Evolutionary conservation across 495 filamentous ascomycete genomes (phyloP).

Genomic region (Penicillium samsonianum): DNA sequence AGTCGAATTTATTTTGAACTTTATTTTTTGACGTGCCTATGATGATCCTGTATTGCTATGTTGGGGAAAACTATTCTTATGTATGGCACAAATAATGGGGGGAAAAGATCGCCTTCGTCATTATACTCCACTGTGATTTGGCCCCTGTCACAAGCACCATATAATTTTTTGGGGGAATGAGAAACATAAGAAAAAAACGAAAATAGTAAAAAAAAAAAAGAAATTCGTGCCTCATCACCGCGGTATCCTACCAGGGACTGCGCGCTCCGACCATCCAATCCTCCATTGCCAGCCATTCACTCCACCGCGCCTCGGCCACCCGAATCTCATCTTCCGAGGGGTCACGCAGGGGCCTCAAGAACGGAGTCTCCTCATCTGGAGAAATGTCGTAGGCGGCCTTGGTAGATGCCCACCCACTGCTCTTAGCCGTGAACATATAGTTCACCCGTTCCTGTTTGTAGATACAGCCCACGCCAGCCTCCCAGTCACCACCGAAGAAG

Average conservation of each 20-base stretch:
- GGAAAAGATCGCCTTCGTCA: constrained; percentile 4
- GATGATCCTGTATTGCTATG: neutral
- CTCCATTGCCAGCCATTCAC: constrained; percentile 90
- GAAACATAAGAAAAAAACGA: constrained; percentile 16
- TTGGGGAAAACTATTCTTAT: neutral
- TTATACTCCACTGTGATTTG: constrained; percentile 1
- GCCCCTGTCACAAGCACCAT: neutral
- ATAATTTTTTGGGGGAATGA: neutral
- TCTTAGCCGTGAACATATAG: constrained; percentile 95
- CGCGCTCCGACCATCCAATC: constrained; percentile 88
- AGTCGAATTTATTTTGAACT: neutral
- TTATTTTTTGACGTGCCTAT: neutral
- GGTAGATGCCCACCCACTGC: constrained; percentile 79
- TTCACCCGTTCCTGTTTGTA: constrained; percentile 87
- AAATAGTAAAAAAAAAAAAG: constrained; percentile 22
- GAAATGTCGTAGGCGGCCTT: constrained; percentile 86
- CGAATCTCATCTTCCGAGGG: constrained; percentile 78
- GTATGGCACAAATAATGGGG: neutral
- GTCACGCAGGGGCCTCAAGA: constrained; percentile 72
- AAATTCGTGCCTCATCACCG: constrained; percentile 30
- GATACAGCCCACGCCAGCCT: constrained; percentile 69
- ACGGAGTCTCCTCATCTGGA: constrained; percentile 78
- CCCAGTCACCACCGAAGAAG: constrained; percentile 90
- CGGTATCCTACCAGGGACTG: constrained; percentile 48
- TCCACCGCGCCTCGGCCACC: constrained; percentile 77